Evolutionary conservation across 495 filamentous ascomycete genomes (phyloP), one percentile per base, ranked within the genome.

Genomic region (Trichoderma virens): DNA sequence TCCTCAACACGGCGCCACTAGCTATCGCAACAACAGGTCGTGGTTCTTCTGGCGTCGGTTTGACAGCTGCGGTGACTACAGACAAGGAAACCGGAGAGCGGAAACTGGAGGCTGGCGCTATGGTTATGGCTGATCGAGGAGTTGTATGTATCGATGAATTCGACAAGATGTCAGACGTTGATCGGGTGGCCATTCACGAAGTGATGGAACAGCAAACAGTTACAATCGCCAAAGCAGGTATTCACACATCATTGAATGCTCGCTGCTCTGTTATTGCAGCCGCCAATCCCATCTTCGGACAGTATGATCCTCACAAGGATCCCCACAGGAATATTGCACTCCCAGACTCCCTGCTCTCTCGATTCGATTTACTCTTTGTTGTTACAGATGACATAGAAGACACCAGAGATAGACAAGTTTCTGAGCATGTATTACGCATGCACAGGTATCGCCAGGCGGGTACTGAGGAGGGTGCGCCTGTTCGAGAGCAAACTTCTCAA

Each of bases 141-240:
- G 93, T 99, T 41, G 94, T 99, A 45, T 99, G 94, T 78, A 99
- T 99, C 69, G 94, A 99, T 74, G 94, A 99, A 74, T 99, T 99
- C 72, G 94, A 99, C 77, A 99, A 99, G 78, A 99, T 99, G 94
- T 95, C 90, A 67, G 94, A 98, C 74, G 88, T 98, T 41, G 94
- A 99, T 74, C 87, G 94, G 68, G 94, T 99, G 25, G 94, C 94
- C 59, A 99, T 99, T 70, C 94, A 99, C 83, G 94, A 99, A 91
- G 94, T 99, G 64, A 99, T 99, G 94, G 94, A 99, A 76, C 94
- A 99, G 78, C 94, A 99, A 73, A 99, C 94, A 0, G 94, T 99
- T 65, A 99, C 94, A 31, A 98, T 99, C 70, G 94, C 94, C 31
- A 99, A 99, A 78, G 94, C 94, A 5, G 94, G 94, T 67, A 99